Evolutionary conservation across 176 grass and related monocot genomes (phyloP), one percentile per base, ranked within the genome.

Genomic region (Themeda triandra): DNA sequence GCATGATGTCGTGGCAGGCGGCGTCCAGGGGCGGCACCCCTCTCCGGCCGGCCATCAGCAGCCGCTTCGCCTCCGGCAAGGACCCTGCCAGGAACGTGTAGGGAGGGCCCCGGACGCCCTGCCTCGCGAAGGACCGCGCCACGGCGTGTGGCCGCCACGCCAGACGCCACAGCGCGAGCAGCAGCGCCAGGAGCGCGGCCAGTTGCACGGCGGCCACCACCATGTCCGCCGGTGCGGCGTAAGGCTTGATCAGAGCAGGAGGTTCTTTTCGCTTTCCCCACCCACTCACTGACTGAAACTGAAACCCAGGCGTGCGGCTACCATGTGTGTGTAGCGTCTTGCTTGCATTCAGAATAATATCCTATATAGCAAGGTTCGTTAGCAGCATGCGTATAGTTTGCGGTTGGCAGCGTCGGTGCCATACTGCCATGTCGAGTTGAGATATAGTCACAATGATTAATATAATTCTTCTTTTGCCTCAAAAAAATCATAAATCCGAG

Each of bases 81-180:
- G 84, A 90, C 30, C 91, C 91, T 0, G 63, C 83, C 72, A 80
- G 54, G 66, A 87, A 82, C 46, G 42, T 53, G 73, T 87, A 90
- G 13, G 54, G 10, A 18, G 91, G 91, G 2, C 91, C 91, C 4
- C 77, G 12, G 24, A 93, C 9, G 7, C 87, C 91, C 76, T 93
- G 87, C 82, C 76, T 13, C 18, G 66, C 71, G 39, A 88, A 85
- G 25, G 42, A 21, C 32, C 48, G n/a, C 11, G 68, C 25, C 29
- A 87, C 75, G 14, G 48, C 46, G 21, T 63, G 84, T 17, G 91
- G 88, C 24, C 78, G 83, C 91, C 82, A 83, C 1, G 44, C 73
- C 4, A 91, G 82, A 17, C 77, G 56, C 86, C 86, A 83, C 6
- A 80, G 67, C 28, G 37, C 41, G 30, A 91, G 69, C 69, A 71